A percentile compares a stretch with the other conserved stretches of the same genome.
These are phyloP conservation scores for Trichophyton rubrum DNA, from an alignment of 2,329 filamentous ascomycete species.

Conservation along the genomic window DNA sequence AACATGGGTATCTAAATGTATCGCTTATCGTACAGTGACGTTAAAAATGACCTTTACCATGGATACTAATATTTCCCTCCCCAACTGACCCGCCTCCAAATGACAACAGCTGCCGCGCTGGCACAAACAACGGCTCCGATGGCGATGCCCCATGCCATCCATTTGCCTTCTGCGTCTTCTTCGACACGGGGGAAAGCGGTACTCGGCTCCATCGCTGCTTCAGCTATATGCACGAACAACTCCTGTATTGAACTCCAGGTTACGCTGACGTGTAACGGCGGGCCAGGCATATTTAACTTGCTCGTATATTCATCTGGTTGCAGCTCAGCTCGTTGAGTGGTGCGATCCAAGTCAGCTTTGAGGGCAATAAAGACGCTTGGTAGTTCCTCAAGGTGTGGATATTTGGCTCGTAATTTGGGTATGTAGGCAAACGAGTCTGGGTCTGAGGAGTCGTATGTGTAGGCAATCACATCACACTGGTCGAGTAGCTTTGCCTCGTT, in stretches of 20 bases:
- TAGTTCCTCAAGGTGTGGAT: slow-evolving; percentile 74
- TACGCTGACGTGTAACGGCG: slow-evolving; percentile 86
- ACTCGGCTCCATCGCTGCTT: slow-evolving; percentile 80
- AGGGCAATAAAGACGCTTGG: slow-evolving; percentile 85
- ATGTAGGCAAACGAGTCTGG: slow-evolving; percentile 93
- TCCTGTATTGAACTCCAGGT: slow-evolving; percentile 91
- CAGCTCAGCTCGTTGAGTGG: slow-evolving; percentile 80
- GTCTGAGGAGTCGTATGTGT: slow-evolving; percentile 92
- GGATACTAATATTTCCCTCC: slow-evolving; percentile 17
- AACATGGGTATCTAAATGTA: slow-evolving; percentile 4
- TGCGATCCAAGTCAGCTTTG: slow-evolving; percentile 92
- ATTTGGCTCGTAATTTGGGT: slow-evolving; percentile 62
- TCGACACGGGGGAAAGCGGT: slow-evolving; percentile 81
- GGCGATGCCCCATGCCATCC: slow-evolving; percentile 74
- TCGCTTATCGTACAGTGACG: neutral
- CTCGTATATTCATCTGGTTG: slow-evolving; percentile 90
- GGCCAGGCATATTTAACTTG: slow-evolving; percentile 64
- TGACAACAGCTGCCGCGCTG: slow-evolving; percentile 45
- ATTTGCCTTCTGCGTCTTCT: slow-evolving; percentile 64
- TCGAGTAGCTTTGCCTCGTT: slow-evolving; percentile 75
- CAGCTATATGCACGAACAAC: slow-evolving; percentile 81
- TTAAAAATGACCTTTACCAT: neutral
- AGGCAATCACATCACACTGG: slow-evolving; percentile 86
- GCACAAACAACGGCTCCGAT: slow-evolving; percentile 57
- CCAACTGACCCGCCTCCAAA: slow-evolving; percentile 43